phyloP scores from a whole-genome alignment of 768 basidiomycete species.

The Tulasnella sp. region DNA sequence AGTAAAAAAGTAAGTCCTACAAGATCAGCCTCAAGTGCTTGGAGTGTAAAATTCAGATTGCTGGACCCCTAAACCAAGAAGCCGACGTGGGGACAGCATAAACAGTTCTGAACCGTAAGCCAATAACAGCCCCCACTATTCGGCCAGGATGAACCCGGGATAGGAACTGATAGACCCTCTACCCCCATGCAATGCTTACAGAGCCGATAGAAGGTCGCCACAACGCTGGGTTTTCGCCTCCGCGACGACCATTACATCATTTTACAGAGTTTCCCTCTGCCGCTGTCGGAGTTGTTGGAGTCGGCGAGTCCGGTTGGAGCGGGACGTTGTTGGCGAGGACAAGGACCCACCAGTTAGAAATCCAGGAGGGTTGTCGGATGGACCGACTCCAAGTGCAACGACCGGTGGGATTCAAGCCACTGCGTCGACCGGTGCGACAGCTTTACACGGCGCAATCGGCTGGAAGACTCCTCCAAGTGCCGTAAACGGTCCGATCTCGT shows the following conservation, averaged over 20 bases:
- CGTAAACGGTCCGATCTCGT: neutral
- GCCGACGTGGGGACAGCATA: neutral
- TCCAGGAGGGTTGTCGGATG: neutral
- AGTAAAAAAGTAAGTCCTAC: no score
- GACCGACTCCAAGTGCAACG: neutral
- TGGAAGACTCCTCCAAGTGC: neutral
- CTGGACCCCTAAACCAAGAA: conserved; percentile 11
- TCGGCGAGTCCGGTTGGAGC: conserved; percentile 7
- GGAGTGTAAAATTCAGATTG: neutral
- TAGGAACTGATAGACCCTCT: neutral
- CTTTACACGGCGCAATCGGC: neutral
- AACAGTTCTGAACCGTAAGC: neutral
- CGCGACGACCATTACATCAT: conserved; percentile 2
- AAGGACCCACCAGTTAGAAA: neutral
- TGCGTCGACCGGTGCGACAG: neutral
- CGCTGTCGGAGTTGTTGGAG: neutral
- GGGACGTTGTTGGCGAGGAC: neutral
- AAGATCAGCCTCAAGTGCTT: neutral
- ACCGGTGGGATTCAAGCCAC: neutral
- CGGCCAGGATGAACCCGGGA: neutral
- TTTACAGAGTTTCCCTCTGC: neutral
- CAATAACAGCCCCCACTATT: neutral
- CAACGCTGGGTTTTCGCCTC: neutral
- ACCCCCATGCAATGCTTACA: neutral
- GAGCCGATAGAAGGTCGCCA: conserved; percentile 4